phyloP scores from a whole-genome alignment of 1,284 basidiomycete species.

The Cutaneotrichosporon daszewskae region DNA sequence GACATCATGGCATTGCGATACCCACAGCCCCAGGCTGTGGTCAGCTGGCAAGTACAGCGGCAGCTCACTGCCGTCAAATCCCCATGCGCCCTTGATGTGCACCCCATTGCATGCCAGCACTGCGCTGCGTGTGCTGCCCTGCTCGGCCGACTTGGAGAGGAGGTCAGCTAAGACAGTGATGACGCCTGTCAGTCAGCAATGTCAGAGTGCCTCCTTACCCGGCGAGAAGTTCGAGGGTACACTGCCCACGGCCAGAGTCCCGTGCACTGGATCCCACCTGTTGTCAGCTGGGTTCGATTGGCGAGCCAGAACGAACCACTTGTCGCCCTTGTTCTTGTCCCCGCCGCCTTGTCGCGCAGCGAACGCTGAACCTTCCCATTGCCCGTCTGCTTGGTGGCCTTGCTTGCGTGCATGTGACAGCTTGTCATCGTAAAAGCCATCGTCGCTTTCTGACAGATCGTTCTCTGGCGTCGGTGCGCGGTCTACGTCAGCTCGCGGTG shows the following conservation, averaged over 20 bases:
- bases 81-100: conserved; percentile 59
- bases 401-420: too few species aligned
- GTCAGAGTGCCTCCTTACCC: conserved; percentile 48
- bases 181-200: conserved; percentile 52
- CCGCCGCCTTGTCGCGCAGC: conserved; percentile 28
- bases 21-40: conserved; percentile 45
- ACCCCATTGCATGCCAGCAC: conserved; percentile 62
- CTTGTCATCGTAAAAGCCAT: too few species aligned
- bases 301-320: conserved; percentile 24
- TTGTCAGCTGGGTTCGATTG: not conserved
- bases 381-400: conserved; percentile 11
- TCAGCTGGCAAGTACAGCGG: conserved; percentile 7
- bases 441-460: not conserved
- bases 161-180: conserved; percentile 60
- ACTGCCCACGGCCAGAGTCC: conserved; percentile 9
- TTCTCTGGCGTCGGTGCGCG: too few species aligned
- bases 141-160: conserved; percentile 54
- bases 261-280: conserved; percentile 41
- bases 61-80: conserved; percentile 65
- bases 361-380: conserved; percentile 36
- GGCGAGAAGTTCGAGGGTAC: conserved; percentile 65
- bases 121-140: conserved; percentile 56
- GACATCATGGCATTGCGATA: conserved; percentile 82
- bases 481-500: too few species aligned
- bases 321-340: conserved; percentile 27